Evolutionary conservation across 2,329 filamentous ascomycete species (phyloP).

Genomic region (Ophiostoma sp.): DNA sequence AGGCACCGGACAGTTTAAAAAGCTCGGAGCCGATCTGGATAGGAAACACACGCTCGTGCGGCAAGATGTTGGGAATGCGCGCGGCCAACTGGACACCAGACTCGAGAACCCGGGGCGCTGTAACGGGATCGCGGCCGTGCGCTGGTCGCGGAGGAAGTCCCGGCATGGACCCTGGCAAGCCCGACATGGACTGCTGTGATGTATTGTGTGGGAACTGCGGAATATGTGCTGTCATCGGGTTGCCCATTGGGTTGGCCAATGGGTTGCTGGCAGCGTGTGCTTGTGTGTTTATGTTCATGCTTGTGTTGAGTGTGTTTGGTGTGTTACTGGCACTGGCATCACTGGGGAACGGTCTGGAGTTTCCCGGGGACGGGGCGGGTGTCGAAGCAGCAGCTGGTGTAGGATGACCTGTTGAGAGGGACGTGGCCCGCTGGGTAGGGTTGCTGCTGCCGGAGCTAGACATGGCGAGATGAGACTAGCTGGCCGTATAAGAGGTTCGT

Average conservation of each 20-base stretch:
- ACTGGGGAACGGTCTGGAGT: not conserved
- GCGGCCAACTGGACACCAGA: not conserved
- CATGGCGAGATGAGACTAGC: not conserved
- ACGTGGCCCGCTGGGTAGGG: conserved; percentile 18
- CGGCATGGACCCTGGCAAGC: not conserved
- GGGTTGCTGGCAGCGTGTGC: not conserved
- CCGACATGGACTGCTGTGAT: not conserved
- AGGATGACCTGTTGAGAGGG: conserved; percentile 16
- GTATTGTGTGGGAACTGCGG: conserved; percentile 5
- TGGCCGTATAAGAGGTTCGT: not conserved
- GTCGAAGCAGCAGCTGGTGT: conserved; percentile 16
- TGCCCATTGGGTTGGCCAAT: not conserved
- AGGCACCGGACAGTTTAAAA: conserved; percentile 68
- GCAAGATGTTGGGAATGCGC: conserved; percentile 53
- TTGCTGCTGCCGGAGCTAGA: conserved; percentile 16
- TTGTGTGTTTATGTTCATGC: not conserved
- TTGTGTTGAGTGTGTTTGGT: not conserved
- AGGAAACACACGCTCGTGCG: conserved; percentile 67
- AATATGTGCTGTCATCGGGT: not conserved
- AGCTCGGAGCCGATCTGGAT: conserved; percentile 68
- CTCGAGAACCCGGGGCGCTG: not conserved
- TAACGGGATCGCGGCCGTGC: conserved; percentile 6
- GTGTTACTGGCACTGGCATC: not conserved
- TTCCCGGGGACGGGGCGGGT: not conserved
- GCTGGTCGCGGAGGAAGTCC: not conserved